These are phyloP conservation scores for Rhodotorula mucilaginosa DNA, from an alignment of 1,284 basidiomycete genomes.

Conservation along the genomic window DNA sequence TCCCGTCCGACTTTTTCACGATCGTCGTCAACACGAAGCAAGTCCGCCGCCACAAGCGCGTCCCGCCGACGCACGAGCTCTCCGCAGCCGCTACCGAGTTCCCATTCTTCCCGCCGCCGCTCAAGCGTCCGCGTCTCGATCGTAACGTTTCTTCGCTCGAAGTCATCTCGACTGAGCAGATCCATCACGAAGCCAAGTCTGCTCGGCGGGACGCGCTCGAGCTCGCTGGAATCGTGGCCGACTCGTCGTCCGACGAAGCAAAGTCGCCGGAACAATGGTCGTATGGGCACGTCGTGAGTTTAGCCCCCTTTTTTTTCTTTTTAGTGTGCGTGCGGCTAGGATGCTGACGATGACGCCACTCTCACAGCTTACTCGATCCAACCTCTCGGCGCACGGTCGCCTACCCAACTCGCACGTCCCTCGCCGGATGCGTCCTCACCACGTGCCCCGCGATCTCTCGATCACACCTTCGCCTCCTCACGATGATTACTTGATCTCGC, in stretches of 20 bases:
- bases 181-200: not conserved
- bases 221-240: not conserved
- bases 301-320: not conserved
- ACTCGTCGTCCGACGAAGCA: not conserved
- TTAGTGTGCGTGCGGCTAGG: not conserved
- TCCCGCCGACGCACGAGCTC: not conserved
- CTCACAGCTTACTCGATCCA: constrained; percentile 26
- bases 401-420: not conserved
- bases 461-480: constrained; percentile 18
- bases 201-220: not conserved
- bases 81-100: not conserved
- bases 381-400: constrained; percentile 13
- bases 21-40: constrained; percentile 23
- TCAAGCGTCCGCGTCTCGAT: not conserved
- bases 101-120: not conserved
- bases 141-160: not conserved
- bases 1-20: constrained; percentile 35
- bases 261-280: constrained; percentile 1
- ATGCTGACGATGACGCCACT: not conserved
- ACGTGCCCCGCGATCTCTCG: not conserved
- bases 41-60: not conserved
- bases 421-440: not conserved
- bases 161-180: constrained; percentile 2
- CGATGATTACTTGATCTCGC: constrained; percentile 39
- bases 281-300: constrained; percentile 6